Conservation (phyloP, 2,329 filamentous ascomycete species). For the Verruconis gallopava region DNA sequence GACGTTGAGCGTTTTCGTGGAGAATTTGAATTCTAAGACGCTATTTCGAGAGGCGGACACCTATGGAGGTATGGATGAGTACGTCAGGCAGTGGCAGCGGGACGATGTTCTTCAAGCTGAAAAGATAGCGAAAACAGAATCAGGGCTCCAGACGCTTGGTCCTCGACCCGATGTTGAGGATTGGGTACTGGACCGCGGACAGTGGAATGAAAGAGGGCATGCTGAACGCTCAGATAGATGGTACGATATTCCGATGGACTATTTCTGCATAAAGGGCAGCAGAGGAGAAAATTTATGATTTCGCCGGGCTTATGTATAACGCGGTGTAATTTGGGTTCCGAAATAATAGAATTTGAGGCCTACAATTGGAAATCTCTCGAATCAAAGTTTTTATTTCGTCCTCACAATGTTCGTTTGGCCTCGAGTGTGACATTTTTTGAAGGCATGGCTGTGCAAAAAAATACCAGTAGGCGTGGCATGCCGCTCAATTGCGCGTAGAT, state of each 20-base stretch:
- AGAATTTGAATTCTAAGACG: conserved; percentile 69
- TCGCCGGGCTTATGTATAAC: too few species aligned
- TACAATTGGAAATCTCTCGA: too few species aligned
- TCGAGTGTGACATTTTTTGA: too few species aligned
- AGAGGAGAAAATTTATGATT: too few species aligned
- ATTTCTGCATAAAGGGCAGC: not conserved
- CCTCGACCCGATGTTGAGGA: not conserved
- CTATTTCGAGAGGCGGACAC: not conserved
- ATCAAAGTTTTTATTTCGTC: too few species aligned
- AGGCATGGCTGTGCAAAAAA: too few species aligned
- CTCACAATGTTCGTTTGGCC: too few species aligned
- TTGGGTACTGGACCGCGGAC: not conserved
- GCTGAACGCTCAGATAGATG: not conserved
- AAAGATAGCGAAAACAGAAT: not conserved
- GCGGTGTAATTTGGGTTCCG: too few species aligned
- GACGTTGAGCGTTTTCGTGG: conserved; percentile 79
- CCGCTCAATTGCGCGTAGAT: too few species aligned
- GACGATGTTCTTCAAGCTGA: not conserved
- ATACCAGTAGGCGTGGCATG: too few species aligned
- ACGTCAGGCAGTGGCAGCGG: not conserved
- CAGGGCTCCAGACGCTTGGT: not conserved
- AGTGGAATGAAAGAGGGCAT: not conserved
- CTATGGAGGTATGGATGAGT: not conserved
- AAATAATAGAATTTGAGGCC: too few species aligned
- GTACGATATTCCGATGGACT: not conserved